Evolutionary conservation across 192 early-diverging fungal species (phyloP), one percentile per base, ranked within the genome.

Genomic region (Coemansia sp.): DNA sequence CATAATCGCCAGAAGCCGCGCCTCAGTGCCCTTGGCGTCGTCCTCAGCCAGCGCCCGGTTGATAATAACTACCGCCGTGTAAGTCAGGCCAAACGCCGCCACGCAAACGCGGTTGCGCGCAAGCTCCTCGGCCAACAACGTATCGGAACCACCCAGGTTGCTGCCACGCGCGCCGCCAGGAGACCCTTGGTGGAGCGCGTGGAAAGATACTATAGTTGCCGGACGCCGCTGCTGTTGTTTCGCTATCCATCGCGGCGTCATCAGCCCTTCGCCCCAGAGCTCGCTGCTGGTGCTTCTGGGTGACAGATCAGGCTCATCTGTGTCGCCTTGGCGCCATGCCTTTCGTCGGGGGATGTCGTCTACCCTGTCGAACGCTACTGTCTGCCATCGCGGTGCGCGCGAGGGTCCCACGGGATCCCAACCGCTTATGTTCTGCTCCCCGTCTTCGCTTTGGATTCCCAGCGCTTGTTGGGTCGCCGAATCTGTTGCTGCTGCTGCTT

Each of bases 51-150:
- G 53, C 6, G 67, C 68, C 5, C 79, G 63, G 46, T 43, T 65
- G 36, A 73, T 62, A 1, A 82, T 63, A 4, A 82, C 58, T 12
- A 82, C 75, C 1, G 68, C 74, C 18, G 66, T 66, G 52, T 82
- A 82, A 0, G 71, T 35, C 18, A 82, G 58, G 1, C 71, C 75
- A 23, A 34, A 68, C 1, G 79, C 49, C 7, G 79, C 75, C 51
- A 73, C 12, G 9, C 79, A 82, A 23, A 82, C 70, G 38, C 79
- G 75, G 51, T 73, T 77, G 66, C 79, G 79, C 59, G 79, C 79
- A 23, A 82, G 52, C 30, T 76, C 79, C 36, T 67, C 71, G 10
- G 55, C 69, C 30, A 69, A 16, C 57, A 24, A 35, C 16, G 60
- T 30, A n/a, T 78, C 71, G n/a, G 57, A 36, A 1, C 56, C 64